phyloP scores from a whole-genome alignment of 768 basidiomycete genomes.

The Lentinus brumalis region DNA sequence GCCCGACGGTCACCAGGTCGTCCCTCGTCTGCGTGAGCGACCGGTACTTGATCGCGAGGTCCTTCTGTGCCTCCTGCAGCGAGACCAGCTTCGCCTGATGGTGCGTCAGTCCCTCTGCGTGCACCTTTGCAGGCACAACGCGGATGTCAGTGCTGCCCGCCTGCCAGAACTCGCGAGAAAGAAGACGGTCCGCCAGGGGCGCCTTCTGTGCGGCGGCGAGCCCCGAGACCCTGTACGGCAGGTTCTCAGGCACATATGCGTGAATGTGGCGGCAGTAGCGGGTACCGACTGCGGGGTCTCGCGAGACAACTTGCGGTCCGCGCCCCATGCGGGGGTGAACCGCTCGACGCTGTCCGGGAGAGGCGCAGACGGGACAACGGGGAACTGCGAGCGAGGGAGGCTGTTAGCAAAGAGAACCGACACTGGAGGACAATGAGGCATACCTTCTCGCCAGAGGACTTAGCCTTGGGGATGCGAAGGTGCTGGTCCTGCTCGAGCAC shows the following conservation, averaged over 20 bases:
- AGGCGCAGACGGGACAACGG: constrained; percentile 10
- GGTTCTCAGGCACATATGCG: constrained; percentile 21
- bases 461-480: constrained; percentile 13
- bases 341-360: constrained; percentile 1
- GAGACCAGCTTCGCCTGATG: constrained; percentile 18
- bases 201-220: constrained; percentile 11
- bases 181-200: constrained; percentile 13
- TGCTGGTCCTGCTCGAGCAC: constrained; percentile 4
- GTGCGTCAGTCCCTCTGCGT: constrained; percentile 20
- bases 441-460: constrained; percentile 12
- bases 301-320: not conserved
- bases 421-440: not conserved
- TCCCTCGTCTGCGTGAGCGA: constrained; percentile 18
- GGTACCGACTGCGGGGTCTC: constrained; percentile 13
- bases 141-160: constrained; percentile 1
- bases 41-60: constrained; percentile 18
- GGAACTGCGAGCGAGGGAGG: constrained; percentile 1
- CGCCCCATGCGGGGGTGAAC: constrained; percentile 1
- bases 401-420: not conserved
- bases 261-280: constrained; percentile 24
- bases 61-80: constrained; percentile 20
- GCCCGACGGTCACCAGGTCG: constrained; percentile 13
- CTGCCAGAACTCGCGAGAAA: constrained; percentile 2
- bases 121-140: constrained; percentile 10
- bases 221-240: constrained; percentile 20